Evolutionary conservation across 331 rosid species (phyloP).

Genomic region (Malus hybrid): DNA sequence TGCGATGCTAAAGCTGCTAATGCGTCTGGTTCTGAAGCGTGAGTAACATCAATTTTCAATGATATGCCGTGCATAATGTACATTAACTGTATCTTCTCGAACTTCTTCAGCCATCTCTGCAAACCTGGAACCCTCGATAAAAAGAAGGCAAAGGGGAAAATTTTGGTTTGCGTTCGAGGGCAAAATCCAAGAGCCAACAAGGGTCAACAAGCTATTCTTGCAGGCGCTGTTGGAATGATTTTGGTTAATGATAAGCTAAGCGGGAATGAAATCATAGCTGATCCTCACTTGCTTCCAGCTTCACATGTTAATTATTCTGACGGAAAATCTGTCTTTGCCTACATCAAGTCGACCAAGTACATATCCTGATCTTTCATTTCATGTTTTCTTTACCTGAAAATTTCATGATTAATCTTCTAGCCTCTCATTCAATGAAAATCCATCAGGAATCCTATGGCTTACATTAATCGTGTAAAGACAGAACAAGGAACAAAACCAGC

Average conservation of each 20-base stretch:
- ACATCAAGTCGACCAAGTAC: constrained; percentile 11
- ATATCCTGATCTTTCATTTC: not conserved
- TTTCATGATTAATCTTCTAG: not conserved
- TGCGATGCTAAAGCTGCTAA: constrained; percentile 17
- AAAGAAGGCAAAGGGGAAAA: constrained; percentile 22
- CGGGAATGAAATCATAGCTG: constrained; percentile 22
- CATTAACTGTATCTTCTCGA: not conserved
- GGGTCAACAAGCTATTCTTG: not conserved
- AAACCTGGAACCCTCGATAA: constrained; percentile 10
- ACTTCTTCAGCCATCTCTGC: constrained; percentile 10
- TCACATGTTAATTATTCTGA: constrained; percentile 17
- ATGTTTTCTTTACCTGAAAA: not conserved
- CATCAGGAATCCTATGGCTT: constrained; percentile 38
- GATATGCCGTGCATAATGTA: not conserved
- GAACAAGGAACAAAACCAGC: constrained; percentile 41
- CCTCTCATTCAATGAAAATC: not conserved
- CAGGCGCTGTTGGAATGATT: constrained; percentile 31
- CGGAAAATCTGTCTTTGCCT: constrained; percentile 6
- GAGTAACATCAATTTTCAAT: constrained; percentile 5
- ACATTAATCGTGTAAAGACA: constrained; percentile 29
- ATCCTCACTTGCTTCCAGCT: constrained; percentile 25
- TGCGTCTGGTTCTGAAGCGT: constrained; percentile 11
- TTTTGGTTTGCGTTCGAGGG: constrained; percentile 23
- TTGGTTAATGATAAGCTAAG: constrained; percentile 4
- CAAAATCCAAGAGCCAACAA: constrained; percentile 3